Evolutionary conservation across 2,329 filamentous ascomycete species (phyloP), one percentile per base, ranked within the genome.

Genomic region (Aspergillus vadensis): DNA sequence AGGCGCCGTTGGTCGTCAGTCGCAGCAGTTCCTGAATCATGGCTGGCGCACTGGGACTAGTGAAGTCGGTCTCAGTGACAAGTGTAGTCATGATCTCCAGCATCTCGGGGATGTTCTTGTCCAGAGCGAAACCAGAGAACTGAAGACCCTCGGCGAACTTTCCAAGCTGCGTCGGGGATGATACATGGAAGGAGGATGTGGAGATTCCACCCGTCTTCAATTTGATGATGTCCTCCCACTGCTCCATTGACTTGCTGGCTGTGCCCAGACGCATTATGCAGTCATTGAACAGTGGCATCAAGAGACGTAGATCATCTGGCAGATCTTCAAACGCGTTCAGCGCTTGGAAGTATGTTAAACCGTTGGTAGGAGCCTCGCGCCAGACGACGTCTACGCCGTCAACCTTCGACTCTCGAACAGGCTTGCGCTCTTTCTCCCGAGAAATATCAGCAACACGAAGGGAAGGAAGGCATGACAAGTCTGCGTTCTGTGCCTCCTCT

Each of bases 181-280:
- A 86, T 0, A 89, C 88, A n/a, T 89, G 86, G 77, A 96, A 91
- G 67, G 97, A 93, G 1, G 90, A 88, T 15, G 96, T 88, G 2
- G 88, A 91, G 39, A 99, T 86, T 9, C 95, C 95, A 19, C 95
- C 95, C 1, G 95, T 98, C 80, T 96, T 96, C 30, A 98, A 84
- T 76, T 98, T 98, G 75, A 99, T 97, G 58, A 93, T 79, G 71
- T 98, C 95, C 76, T 99, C 95, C 55, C 98, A 85, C 75, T 97
- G 88, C 75, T 97, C 95, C 90, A 97, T 97, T 0, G 88, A 88
- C 83, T 91, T 91, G 61, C 88, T 86, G 68, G 90, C 90, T 2
- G 94, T 99, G 14, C 95, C 95, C 8, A 99, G 84, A 19, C 95
- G 89, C 90, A 97, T 95, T 63, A 99, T 88, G 39, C 91, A 88